A percentile compares a stretch with the other conserved stretches of the same genome.
phyloP scores from a whole-genome alignment of 176 grass and related monocot species.

The Puccinellia tenuiflora region DNA sequence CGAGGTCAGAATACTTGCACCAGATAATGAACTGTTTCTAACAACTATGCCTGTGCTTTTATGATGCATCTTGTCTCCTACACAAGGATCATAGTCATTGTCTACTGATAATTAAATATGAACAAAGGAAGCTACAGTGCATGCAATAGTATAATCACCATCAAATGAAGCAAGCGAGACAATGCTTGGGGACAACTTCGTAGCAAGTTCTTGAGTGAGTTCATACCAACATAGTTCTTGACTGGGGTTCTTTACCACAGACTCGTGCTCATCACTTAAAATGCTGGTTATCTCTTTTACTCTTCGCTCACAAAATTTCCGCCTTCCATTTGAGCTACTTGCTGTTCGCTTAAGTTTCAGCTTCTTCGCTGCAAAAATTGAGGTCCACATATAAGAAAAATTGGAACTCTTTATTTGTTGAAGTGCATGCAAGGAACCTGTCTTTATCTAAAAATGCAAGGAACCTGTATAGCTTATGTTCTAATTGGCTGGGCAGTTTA shows the following conservation, averaged over 20 bases:
- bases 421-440: not conserved
- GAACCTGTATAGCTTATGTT: not conserved
- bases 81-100: slow-evolving; percentile 8
- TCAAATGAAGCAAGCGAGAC: not conserved
- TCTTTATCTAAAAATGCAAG: too few relatives aligned
- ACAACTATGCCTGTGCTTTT: not conserved
- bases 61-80: not conserved
- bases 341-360: not conserved
- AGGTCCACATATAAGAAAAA: not conserved
- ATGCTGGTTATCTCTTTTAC: not conserved
- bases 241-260: not conserved
- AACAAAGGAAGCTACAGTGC: not conserved
- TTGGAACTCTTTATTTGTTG: not conserved
- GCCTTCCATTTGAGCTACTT: not conserved
- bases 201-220: not conserved
- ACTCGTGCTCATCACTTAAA: not conserved
- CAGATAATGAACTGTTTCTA: not conserved
- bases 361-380: not conserved
- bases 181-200: not conserved
- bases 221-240: not conserved
- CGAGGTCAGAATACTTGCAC: not conserved
- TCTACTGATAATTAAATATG: not conserved
- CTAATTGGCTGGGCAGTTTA: not conserved
- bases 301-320: not conserved
- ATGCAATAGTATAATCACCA: not conserved